phyloP scores from a whole-genome alignment of 805 yeast genomes.

The Suhomyces tanzawaensis region DNA sequence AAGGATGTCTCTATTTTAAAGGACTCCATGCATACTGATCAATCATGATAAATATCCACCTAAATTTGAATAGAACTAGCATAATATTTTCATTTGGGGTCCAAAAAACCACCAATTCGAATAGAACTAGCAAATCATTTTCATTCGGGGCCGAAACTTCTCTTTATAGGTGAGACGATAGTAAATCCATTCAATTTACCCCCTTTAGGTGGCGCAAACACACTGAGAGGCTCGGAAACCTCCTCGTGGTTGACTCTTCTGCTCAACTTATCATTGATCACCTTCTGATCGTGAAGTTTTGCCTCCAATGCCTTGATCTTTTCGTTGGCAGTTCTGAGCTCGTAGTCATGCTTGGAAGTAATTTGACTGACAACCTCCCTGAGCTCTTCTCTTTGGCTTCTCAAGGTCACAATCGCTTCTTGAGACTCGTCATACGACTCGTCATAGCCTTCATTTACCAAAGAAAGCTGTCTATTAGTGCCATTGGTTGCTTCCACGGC shows the following conservation, averaged over 20 bases:
- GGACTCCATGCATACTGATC: too few relatives aligned
- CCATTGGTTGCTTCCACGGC: not conserved
- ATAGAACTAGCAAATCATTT: not conserved
- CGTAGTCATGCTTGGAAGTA: slow-evolving; percentile 34
- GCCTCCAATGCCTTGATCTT: slow-evolving; percentile 32
- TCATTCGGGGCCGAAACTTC: slow-evolving; percentile 1
- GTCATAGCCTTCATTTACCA: slow-evolving; percentile 9
- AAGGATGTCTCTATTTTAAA: too few relatives aligned
- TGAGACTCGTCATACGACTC: slow-evolving; percentile 11
- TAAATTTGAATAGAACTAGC: too few relatives aligned
- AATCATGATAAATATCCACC: too few relatives aligned
- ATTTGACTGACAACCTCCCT: slow-evolving; percentile 39
- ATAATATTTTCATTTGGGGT: too few relatives aligned
- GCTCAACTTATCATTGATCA: slow-evolving; percentile 35
- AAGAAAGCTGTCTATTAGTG: slow-evolving; percentile 6
- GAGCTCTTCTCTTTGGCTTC: slow-evolving; percentile 40
- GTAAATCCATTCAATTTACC: slow-evolving; percentile 41
- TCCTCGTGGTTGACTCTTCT: slow-evolving; percentile 15
- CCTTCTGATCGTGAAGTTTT: slow-evolving; percentile 27
- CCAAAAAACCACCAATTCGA: too few relatives aligned
- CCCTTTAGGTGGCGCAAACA: slow-evolving; percentile 16
- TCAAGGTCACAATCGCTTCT: slow-evolving; percentile 12
- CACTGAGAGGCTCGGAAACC: not conserved
- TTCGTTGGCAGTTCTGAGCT: slow-evolving; percentile 34
- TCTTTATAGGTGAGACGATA: slow-evolving; percentile 34